phyloP scores from a whole-genome alignment of 495 filamentous ascomycete species.

The Neurospora africana region DNA sequence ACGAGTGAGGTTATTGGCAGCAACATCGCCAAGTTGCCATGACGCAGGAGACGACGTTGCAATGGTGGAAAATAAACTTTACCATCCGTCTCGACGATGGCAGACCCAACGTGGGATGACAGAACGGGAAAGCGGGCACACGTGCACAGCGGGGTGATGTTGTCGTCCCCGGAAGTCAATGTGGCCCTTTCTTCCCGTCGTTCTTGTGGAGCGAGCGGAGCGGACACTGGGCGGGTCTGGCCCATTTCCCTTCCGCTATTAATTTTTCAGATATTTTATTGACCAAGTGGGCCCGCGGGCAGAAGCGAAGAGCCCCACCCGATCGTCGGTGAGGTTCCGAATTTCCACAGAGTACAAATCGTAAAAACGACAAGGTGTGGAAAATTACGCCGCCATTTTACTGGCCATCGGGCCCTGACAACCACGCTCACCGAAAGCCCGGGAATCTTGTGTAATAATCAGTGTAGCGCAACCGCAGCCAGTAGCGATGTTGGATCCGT shows the following conservation, averaged over 20 bases:
- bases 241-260: background rate
- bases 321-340: background rate
- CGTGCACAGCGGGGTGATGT: background rate
- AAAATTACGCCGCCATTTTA: background rate
- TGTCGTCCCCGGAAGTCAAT: background rate
- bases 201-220: background rate
- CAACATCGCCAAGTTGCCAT: background rate
- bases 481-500: background rate
- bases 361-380: background rate
- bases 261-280: background rate
- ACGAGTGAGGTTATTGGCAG: background rate
- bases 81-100: background rate
- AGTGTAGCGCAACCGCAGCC: background rate
- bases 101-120: background rate
- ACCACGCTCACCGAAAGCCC: background rate
- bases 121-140: background rate
- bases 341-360: background rate
- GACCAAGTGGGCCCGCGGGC: background rate
- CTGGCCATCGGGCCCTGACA: background rate
- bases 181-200: background rate
- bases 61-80: background rate
- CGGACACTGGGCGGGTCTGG: background rate
- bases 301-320: background rate
- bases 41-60: background rate
- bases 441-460: background rate